These are phyloP conservation scores for Graphilbum sp. DNA, from an alignment of 2,329 filamentous ascomycete genomes.

Conservation along the genomic window DNA sequence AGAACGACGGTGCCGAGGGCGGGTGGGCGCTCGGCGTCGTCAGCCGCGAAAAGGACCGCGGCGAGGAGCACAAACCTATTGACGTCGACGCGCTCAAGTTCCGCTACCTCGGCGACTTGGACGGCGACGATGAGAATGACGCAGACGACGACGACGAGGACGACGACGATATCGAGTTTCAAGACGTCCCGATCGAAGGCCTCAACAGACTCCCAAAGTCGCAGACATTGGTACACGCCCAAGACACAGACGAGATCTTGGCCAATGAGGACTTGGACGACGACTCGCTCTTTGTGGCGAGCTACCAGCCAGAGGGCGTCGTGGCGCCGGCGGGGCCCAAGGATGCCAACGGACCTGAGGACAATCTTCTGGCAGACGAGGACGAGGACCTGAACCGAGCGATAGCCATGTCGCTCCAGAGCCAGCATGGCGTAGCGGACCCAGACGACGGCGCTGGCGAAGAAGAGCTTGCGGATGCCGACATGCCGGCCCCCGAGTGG, in stretches of 20 bases:
- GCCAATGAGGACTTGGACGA: constrained; percentile 23
- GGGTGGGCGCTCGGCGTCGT: constrained; percentile 95
- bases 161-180: constrained; percentile 60
- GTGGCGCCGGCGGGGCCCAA: too few species aligned
- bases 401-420: constrained; percentile 70
- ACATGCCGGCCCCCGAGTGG: constrained; percentile 37
- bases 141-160: constrained; percentile 40
- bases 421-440: constrained; percentile 29
- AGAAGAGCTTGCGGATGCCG: constrained; percentile 31
- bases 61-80: constrained; percentile 73
- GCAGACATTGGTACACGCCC: constrained; percentile 9
- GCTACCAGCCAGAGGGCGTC: constrained; percentile 14
- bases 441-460: constrained; percentile 16
- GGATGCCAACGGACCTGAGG: too few species aligned
- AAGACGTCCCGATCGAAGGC: constrained; percentile 84
- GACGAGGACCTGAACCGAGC: constrained; percentile 58
- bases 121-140: constrained; percentile 36
- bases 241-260: constrained; percentile 7
- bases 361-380: too few species aligned
- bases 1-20: constrained; percentile 86
- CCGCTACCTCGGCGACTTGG: constrained; percentile 37
- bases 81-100: constrained; percentile 61
- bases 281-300: constrained; percentile 39
- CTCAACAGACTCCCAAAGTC: constrained; percentile 65
- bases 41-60: constrained; percentile 64